These are phyloP conservation scores for Leccinellum albellum DNA, from an alignment of 768 basidiomycete species.

Conservation along the genomic window DNA sequence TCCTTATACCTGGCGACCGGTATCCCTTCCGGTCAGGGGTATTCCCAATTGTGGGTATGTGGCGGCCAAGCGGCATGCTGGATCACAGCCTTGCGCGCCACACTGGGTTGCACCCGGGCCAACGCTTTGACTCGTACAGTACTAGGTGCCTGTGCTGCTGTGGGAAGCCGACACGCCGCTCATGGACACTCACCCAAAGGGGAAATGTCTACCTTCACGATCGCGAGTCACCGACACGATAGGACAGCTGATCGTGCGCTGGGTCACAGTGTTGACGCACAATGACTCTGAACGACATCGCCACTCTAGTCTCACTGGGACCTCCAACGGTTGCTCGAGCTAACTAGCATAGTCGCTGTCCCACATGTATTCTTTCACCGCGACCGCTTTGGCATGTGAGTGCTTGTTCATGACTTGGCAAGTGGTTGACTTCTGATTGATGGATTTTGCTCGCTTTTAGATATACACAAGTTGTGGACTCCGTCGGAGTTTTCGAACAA, in stretches of 20 bases:
- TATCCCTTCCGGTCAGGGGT: constrained; percentile 20
- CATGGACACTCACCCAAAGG: not conserved
- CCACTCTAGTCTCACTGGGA: not conserved
- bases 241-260: not conserved
- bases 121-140: constrained; percentile 18
- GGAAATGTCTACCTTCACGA: not conserved
- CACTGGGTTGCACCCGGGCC: not conserved
- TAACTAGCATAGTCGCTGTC: not conserved
- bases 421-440: not conserved
- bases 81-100: constrained; percentile 14
- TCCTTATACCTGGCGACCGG: constrained; percentile 20
- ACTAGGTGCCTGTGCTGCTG: not conserved
- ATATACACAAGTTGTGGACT: constrained; percentile 2
- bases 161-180: not conserved
- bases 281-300: not conserved
- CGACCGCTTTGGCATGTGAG: constrained; percentile 6
- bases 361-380: not conserved
- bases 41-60: constrained; percentile 19
- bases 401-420: not conserved
- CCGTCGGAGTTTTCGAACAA: constrained; percentile 15
- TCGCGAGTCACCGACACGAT: not conserved
- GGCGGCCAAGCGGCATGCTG: constrained; percentile 9
- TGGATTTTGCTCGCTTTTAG: not conserved
- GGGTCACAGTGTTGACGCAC: no score
- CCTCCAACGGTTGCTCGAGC: no score